These are phyloP conservation scores for Irpex lacteus DNA, from an alignment of 1,284 basidiomycete genomes.

Conservation along the genomic window DNA sequence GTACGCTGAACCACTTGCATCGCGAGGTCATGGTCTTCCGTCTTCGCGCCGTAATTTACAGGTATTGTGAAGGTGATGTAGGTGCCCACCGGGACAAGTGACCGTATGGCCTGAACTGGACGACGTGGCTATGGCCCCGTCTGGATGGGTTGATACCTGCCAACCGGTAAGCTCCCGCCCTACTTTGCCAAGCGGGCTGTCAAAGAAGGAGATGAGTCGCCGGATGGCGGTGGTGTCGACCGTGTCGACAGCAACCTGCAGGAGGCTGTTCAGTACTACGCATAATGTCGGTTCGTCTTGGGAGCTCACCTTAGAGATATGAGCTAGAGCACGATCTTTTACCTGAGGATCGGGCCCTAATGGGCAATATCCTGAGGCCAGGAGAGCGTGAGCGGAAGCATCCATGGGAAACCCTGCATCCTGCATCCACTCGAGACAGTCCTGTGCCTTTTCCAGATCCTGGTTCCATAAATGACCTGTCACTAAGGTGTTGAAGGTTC, in stretches of 20 bases:
- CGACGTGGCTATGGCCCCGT: constrained; percentile 22
- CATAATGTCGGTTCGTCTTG: constrained; percentile 34
- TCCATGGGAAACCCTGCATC: constrained; percentile 51
- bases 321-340: constrained; percentile 46
- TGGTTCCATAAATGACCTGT: constrained; percentile 66
- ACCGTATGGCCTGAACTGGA: constrained; percentile 4
- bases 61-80: constrained; percentile 61
- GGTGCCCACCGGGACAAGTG: background rate
- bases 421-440: constrained; percentile 52
- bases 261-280: constrained; percentile 57
- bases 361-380: constrained; percentile 55
- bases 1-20: constrained; percentile 48
- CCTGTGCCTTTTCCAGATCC: constrained; percentile 54
- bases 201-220: constrained; percentile 49
- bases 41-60: constrained; percentile 53
- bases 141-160: constrained; percentile 33
- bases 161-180: constrained; percentile 20
- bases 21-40: constrained; percentile 43
- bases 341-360: constrained; percentile 59
- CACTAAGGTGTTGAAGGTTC: constrained; percentile 66
- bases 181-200: constrained; percentile 24
- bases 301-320: constrained; percentile 39
- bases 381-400: constrained; percentile 54
- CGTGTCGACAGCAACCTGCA: constrained; percentile 57
- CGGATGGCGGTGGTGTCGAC: constrained; percentile 46